phyloP scores from a whole-genome alignment of 2,329 filamentous ascomycete genomes.

The Pestalotiopsis sp. region DNA sequence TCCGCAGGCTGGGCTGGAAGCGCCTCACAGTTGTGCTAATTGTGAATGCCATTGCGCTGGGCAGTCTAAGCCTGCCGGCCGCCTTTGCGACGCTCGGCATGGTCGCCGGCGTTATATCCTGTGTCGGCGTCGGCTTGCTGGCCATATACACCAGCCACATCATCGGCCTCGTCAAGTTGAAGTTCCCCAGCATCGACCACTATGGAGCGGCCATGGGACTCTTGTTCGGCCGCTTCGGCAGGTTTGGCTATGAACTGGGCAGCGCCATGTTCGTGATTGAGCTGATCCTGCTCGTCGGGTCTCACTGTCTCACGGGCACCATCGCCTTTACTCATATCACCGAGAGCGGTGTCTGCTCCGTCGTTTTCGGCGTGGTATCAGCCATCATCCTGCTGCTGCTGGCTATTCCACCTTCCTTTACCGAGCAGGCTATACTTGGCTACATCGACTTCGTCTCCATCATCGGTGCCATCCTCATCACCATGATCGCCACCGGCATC shows the following conservation, averaged over 20 bases:
- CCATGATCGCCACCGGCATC: conserved; percentile 61
- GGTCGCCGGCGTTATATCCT: conserved; percentile 49
- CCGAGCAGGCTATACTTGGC: conserved; percentile 59
- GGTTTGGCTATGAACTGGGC: conserved; percentile 47
- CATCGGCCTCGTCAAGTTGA: conserved; percentile 44
- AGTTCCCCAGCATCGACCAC: conserved; percentile 32
- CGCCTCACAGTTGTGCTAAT: conserved; percentile 57
- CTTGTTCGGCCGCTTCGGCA: conserved; percentile 52
- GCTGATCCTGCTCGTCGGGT: conserved; percentile 64
- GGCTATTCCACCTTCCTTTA: conserved; percentile 60
- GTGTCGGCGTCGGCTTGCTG: conserved; percentile 44
- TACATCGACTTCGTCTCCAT: conserved; percentile 63
- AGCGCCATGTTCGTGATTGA: conserved; percentile 57
- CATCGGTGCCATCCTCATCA: conserved; percentile 57
- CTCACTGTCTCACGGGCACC: conserved; percentile 63
- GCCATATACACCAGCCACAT: conserved; percentile 52
- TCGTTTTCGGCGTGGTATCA: conserved; percentile 60
- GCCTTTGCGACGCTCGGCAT: conserved; percentile 59
- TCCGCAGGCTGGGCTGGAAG: conserved; percentile 59
- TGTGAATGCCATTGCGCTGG: conserved; percentile 59
- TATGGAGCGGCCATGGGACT: conserved; percentile 60
- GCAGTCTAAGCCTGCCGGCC: conserved; percentile 51
- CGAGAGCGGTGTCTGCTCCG: conserved; percentile 56
- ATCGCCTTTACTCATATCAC: conserved; percentile 65
- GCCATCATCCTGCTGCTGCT: conserved; percentile 55